Conservation (phyloP, 768 basidiomycete genomes). For the Pisolithus marmoratus region DNA sequence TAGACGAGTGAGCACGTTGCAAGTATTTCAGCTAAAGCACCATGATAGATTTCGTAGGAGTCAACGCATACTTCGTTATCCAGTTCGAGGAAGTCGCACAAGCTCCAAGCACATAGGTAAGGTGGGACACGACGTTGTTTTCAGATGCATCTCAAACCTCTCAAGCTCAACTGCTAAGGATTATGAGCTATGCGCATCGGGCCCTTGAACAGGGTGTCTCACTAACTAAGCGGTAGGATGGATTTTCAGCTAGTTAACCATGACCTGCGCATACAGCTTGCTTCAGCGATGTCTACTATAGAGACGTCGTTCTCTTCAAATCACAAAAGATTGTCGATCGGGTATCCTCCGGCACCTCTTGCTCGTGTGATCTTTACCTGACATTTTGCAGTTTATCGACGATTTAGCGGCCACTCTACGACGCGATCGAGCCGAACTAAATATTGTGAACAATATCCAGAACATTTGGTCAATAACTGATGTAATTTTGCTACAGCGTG, state of each 20-base stretch:
- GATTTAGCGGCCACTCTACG: slow-evolving; percentile 82
- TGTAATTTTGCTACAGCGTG: slow-evolving; percentile 48
- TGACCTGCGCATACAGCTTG: slow-evolving; percentile 2
- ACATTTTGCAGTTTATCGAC: slow-evolving; percentile 66
- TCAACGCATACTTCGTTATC: slow-evolving; percentile 31
- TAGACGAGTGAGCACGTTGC: slow-evolving; percentile 23
- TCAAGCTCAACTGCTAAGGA: slow-evolving; percentile 62
- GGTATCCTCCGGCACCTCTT: slow-evolving; percentile 34
- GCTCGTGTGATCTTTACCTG: neutral
- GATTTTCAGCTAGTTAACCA: neutral
- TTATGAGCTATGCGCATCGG: slow-evolving; percentile 67
- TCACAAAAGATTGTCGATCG: slow-evolving; percentile 74
- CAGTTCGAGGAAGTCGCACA: slow-evolving; percentile 28
- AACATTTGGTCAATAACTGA: slow-evolving; percentile 5
- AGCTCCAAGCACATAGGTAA: slow-evolving; percentile 41
- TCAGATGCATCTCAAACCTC: neutral
- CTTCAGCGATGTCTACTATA: slow-evolving; percentile 81
- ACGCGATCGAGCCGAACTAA: slow-evolving; percentile 68
- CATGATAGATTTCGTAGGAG: slow-evolving; percentile 7
- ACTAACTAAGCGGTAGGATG: slow-evolving; percentile 56
- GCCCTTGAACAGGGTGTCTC: slow-evolving; percentile 51
- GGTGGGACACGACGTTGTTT: neutral
- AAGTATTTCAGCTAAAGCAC: slow-evolving; percentile 2
- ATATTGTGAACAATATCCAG: slow-evolving; percentile 48
- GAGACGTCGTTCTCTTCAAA: slow-evolving; percentile 73